Base-by-base conservation (phyloP, 2,329 filamentous ascomycete genomes). In the Diatrype stigma region DNA sequence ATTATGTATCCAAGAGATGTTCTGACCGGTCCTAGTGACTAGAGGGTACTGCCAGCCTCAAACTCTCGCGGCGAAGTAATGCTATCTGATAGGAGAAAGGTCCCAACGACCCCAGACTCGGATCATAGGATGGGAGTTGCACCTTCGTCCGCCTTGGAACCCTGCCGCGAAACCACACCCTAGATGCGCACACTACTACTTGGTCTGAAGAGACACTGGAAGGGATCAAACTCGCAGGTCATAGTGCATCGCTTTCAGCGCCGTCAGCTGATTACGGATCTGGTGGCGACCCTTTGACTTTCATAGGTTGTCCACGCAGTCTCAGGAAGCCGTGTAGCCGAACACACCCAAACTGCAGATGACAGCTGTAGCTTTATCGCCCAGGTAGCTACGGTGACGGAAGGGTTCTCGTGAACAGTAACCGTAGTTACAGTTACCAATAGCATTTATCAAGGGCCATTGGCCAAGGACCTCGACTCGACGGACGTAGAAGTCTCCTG, bases 311-410 rank as follows among this genome's bases (percentile, higher is more conserved):
- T 64, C 70, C 16, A 68, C 73, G 63, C 73, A 78, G 63, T 85
- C 81, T 50, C 87, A 66, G 1, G 83, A 82, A 23, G 78, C 81
- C 48, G 73, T 74, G 60, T 86, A 87, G 35, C 84, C 82, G 65
- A 73, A 83, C 16, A 75, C 74, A 0, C 84, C 84, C 64, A 92
- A 58, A 0, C 88, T 88, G 58, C 84, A 86, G 51, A 93, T 84
- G 8, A 91, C 83, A 0, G 83, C 88, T 23, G 80, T 78, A 0
- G 88, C 88, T 73, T 90, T 91, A 65, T 92, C 88, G 58, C 80
- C 84, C 56, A 92, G 72, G 62, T 86, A 90, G 56, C 85, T 89
- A 56, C 86, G 82, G 57, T 83, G 79, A 48, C 88, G 75, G 61
- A 81, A 92, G 1, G 74, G 61, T 70, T 92, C 89, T 8, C 89